phyloP scores from a whole-genome alignment of 1,284 basidiomycete genomes.

The Singerocomus inundabilis region DNA sequence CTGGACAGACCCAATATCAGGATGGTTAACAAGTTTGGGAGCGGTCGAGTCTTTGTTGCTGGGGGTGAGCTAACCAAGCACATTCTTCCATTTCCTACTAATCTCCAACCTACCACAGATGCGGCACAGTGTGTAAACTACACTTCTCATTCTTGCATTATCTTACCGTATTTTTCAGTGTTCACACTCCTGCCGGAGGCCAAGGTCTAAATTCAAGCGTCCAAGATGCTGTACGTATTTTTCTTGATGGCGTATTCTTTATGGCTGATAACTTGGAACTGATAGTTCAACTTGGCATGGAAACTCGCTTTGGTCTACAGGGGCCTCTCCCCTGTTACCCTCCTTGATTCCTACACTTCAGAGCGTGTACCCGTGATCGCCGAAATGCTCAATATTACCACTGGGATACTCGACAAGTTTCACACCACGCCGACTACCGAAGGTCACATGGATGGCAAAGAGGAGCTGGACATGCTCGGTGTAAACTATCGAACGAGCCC shows the following conservation, averaged over 20 bases:
- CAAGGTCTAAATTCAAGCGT: slow-evolving; percentile 43
- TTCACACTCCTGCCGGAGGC: slow-evolving; percentile 48
- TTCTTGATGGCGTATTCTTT: background rate
- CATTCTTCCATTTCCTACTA: slow-evolving; percentile 4
- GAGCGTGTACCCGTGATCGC: slow-evolving; percentile 42
- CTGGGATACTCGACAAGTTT: slow-evolving; percentile 1
- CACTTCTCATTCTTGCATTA: background rate
- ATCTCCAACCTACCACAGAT: background rate
- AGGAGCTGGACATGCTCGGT: slow-evolving; percentile 32
- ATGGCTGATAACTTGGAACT: background rate
- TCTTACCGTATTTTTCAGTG: slow-evolving; percentile 27
- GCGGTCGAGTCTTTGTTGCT: slow-evolving; percentile 32
- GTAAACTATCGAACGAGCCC: slow-evolving; percentile 36
- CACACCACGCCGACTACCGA: background rate
- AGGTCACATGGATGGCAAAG: slow-evolving; percentile 6
- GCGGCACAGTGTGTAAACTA: slow-evolving; percentile 21
- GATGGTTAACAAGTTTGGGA: slow-evolving; percentile 32
- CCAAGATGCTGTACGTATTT: slow-evolving; percentile 38
- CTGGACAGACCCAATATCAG: slow-evolving; percentile 17
- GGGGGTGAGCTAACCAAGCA: slow-evolving; percentile 35
- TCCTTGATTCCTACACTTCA: slow-evolving; percentile 36
- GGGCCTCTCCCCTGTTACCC: slow-evolving; percentile 28
- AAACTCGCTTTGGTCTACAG: slow-evolving; percentile 41
- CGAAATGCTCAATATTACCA: slow-evolving; percentile 36
- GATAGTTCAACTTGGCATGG: slow-evolving; percentile 42